Evolutionary conservation across 1,284 basidiomycete species (phyloP), one percentile per base, ranked within the genome.

Genomic region (Omphalotus olearius): DNA sequence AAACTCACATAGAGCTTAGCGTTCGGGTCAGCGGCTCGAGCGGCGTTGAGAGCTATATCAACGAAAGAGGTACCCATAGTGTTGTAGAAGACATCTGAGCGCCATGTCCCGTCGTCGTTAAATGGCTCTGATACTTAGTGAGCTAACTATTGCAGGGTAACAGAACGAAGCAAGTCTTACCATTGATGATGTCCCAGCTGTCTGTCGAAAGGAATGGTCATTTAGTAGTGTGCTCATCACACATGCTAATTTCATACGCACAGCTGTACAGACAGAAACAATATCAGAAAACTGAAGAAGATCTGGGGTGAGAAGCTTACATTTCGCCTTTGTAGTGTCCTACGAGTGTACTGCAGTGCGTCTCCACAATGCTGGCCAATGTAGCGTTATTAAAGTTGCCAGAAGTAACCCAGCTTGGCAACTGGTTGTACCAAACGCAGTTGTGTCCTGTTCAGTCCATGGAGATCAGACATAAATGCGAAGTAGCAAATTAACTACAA

Each of bases 401-500:
- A 40, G 64, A 54, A 0, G 71, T 69, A 7, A 80, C 74, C 78
- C 78, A 82, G 62, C 59, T 66, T 0, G 78, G 74, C 1, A 80
- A 66, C 58, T 81, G 78, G 53, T 70, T 75, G 60, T 82, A 69
- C 80, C 80, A 82, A 40, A 80, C 79, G 55, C 75, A 76, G 57
- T 72, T 76, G 61, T 78, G 78, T 4, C 75, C 68, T 70, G 44
- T 18, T 4, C 11, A 10, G 14, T 23, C 10, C 6, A 7, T 17
- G 18, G 2, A 28, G 14, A 50, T 9, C 14, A 30, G 20, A 20
- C 37, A 33, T 16, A 50, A 53, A 54, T 54, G 23, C 23, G 17
- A 28, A 11, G 14, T 37, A 17, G n/a, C 39, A 20, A 33, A 4
- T 7, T 4, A 33, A 33, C 30, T n/a, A 39, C 42, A 18, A 40